Evolutionary conservation across 148 eudicot species (phyloP).

Genomic region (Simmondsia chinensis): DNA sequence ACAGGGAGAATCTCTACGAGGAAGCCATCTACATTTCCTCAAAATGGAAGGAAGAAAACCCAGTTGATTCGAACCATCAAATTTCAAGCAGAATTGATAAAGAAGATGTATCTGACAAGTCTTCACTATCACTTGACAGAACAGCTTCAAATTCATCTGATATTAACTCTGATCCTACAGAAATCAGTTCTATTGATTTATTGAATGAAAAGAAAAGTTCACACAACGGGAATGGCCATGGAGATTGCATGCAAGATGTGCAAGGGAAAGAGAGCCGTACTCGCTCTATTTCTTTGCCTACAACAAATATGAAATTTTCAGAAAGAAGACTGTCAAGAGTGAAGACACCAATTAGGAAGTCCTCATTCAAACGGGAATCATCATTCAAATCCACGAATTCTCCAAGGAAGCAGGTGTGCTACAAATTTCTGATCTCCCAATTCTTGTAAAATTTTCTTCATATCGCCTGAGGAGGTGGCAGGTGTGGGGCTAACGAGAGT

Average conservation of each 20-base stretch:
- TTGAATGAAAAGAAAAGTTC: constrained; percentile 9
- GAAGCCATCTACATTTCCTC: constrained; percentile 49
- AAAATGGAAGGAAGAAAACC: constrained; percentile 27
- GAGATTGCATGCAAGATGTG: constrained; percentile 11
- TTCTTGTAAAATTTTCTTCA: too few relatives aligned
- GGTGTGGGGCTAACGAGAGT: too few relatives aligned
- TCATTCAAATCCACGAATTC: constrained; percentile 23
- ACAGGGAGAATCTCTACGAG: constrained; percentile 49
- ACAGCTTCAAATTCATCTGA: constrained; percentile 32
- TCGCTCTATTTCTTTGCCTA: constrained; percentile 10
- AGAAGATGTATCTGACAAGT: constrained; percentile 26
- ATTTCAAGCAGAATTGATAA: constrained; percentile 15
- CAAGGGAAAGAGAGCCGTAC: constrained; percentile 30
- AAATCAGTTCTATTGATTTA: constrained; percentile 11
- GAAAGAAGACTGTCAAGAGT: constrained; percentile 16
- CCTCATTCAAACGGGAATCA: constrained; percentile 34
- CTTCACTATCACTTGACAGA: constrained; percentile 30
- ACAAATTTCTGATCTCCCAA: too few relatives aligned
- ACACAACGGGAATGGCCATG: constrained; percentile 3
- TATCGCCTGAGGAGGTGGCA: too few relatives aligned
- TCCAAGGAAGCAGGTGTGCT: constrained; percentile 29
- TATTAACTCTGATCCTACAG: neutral
- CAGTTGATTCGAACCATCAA: constrained; percentile 15
- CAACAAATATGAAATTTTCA: constrained; percentile 18
- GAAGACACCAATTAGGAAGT: constrained; percentile 20